These are phyloP conservation scores for Chiua virens DNA, from an alignment of 768 basidiomycete species.

Conservation along the genomic window DNA sequence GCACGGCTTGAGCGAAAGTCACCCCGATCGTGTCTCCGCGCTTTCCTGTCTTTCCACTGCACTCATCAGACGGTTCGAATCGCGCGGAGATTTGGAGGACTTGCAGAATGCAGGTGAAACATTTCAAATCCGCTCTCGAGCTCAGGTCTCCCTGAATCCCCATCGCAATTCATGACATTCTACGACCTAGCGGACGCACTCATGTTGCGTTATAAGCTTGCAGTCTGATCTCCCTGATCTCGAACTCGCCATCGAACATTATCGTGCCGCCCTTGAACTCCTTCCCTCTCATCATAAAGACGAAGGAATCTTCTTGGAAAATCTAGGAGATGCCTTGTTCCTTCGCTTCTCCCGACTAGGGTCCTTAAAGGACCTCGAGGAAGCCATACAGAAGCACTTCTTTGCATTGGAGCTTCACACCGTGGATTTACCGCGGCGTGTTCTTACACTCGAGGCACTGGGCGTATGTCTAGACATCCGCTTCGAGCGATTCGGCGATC, in stretches of 20 bases:
- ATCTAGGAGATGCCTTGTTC: conserved; percentile 26
- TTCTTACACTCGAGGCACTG: conserved; percentile 20
- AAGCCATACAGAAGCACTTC: conserved; percentile 26
- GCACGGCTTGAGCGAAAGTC: conserved; percentile 9
- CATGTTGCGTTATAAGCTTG: conserved; percentile 26
- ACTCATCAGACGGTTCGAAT: conserved; percentile 24
- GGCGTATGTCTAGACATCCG: conserved; percentile 25
- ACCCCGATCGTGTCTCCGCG: conserved; percentile 16
- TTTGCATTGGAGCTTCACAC: conserved; percentile 22
- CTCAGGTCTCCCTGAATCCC: conserved; percentile 13
- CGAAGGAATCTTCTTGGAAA: conserved; percentile 13
- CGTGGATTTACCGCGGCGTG: conserved; percentile 9
- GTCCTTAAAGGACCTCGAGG: conserved; percentile 18
- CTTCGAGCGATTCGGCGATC: conserved; percentile 22
- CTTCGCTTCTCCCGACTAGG: conserved; percentile 23
- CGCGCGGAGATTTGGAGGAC: conserved; percentile 16
- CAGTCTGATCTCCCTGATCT: conserved; percentile 23
- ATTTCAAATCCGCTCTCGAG: conserved; percentile 20
- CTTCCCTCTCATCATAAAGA: conserved; percentile 15
- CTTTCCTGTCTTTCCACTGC: conserved; percentile 24
- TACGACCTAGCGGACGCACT: conserved; percentile 31
- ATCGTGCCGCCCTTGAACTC: conserved; percentile 19
- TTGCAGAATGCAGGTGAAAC: conserved; percentile 29
- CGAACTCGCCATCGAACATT: conserved; percentile 27
- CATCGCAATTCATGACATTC: conserved; percentile 13